Conservation (phyloP, 805 yeast species). For the Kodamaea leandrae region DNA sequence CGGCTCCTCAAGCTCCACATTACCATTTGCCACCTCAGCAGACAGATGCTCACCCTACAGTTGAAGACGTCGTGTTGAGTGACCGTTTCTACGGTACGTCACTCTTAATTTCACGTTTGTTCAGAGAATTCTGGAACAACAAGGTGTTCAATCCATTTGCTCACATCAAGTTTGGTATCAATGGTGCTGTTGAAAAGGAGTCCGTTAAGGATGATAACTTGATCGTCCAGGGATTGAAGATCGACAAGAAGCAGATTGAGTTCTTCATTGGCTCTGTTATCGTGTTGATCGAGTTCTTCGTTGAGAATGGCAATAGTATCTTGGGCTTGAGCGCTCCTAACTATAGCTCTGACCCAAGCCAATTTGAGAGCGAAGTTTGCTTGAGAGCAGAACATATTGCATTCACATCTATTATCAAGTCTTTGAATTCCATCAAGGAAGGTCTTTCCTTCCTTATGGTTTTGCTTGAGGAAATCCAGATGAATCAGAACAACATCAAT, state of each 20-base stretch:
- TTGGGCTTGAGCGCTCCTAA: constrained; percentile 62
- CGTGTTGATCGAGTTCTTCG: constrained; percentile 67
- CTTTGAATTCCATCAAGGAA: constrained; percentile 78
- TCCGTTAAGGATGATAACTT: constrained; percentile 45
- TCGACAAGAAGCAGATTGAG: constrained; percentile 54
- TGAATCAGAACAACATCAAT: constrained; percentile 44
- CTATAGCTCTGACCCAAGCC: constrained; percentile 48
- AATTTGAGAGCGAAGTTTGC: constrained; percentile 61
- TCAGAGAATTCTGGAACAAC: constrained; percentile 75
- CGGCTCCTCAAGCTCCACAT: constrained; percentile 12
- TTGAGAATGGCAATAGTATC: constrained; percentile 58
- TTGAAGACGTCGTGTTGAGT: constrained; percentile 81
- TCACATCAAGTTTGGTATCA: constrained; percentile 35
- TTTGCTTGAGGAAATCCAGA: constrained; percentile 66
- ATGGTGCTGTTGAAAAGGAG: constrained; percentile 36
- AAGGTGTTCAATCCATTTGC: constrained; percentile 58
- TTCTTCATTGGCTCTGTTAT: constrained; percentile 68
- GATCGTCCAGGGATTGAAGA: constrained; percentile 44
- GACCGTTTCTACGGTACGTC: constrained; percentile 90
- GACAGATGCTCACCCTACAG: constrained; percentile 36
- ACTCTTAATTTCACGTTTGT: constrained; percentile 70
- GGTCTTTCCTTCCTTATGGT: constrained; percentile 86
- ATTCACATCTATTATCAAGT: constrained; percentile 69
- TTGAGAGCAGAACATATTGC: constrained; percentile 91
- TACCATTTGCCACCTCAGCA: constrained; percentile 15